Evolutionary conservation across 306 rosid genomes (phyloP).

Genomic region (Myrica gale): DNA sequence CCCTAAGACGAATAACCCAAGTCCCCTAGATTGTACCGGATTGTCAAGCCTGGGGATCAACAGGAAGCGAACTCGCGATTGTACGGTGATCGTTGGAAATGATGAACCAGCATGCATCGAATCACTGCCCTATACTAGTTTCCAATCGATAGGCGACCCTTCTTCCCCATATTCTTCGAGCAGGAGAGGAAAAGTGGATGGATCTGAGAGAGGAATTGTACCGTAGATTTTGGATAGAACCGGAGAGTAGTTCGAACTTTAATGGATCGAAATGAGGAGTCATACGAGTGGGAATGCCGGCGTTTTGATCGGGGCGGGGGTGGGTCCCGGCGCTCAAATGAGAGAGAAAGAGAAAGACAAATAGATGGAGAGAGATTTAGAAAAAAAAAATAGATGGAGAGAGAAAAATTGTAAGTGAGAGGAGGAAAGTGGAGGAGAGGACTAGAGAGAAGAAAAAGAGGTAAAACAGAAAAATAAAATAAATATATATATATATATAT

Average conservation of each 20-base stretch:
- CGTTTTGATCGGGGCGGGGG: slow-evolving; percentile 37
- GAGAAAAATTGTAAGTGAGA: slow-evolving; percentile 12
- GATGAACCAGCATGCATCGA: slow-evolving; percentile 31
- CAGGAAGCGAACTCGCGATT: slow-evolving; percentile 24
- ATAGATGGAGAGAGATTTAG: not conserved
- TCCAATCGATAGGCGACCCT: slow-evolving; percentile 27
- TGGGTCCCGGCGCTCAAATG: slow-evolving; percentile 52
- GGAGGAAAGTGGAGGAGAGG: slow-evolving; percentile 15
- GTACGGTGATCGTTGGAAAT: slow-evolving; percentile 18
- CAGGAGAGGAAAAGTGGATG: slow-evolving; percentile 32
- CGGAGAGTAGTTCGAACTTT: slow-evolving; percentile 14
- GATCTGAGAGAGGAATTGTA: slow-evolving; percentile 44
- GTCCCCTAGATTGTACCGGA: not conserved
- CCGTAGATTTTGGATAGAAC: slow-evolving; percentile 19
- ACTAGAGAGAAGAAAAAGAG: slow-evolving; percentile 24
- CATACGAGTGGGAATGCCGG: slow-evolving; percentile 53
- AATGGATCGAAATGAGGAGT: slow-evolving; percentile 40
- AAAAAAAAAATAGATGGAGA: no score
- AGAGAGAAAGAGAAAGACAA: slow-evolving; percentile 10
- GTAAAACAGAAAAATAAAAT: not conserved
- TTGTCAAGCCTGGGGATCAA: slow-evolving; percentile 30
- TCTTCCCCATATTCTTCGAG: slow-evolving; percentile 27
- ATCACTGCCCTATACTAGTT: slow-evolving; percentile 30
- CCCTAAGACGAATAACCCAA: slow-evolving; percentile 37
- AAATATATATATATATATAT: not conserved